Evolutionary conservation across 352 stramenopile genomes (phyloP).

Genomic region (Bremia lactucae): DNA sequence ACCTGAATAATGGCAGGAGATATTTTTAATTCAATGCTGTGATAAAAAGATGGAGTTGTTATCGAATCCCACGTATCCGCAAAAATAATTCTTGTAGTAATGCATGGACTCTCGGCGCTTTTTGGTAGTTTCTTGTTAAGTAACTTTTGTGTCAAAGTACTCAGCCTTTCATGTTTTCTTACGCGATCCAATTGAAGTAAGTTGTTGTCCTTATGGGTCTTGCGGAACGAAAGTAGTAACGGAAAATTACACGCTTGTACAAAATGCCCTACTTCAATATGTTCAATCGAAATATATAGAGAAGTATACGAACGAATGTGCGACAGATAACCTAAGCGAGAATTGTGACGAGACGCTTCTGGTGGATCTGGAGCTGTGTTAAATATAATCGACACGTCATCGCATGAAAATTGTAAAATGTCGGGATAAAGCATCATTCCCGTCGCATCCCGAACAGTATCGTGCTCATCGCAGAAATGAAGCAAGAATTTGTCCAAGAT

Average conservation of each 20-base stretch:
- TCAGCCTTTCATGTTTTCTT: constrained; percentile 30
- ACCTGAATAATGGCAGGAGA: constrained; percentile 62
- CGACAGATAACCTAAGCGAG: constrained; percentile 50
- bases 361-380: constrained; percentile 37
- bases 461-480: constrained; percentile 59
- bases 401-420: constrained; percentile 34
- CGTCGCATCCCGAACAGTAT: constrained; percentile 21
- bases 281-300: constrained; percentile 34
- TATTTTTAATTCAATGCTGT: constrained; percentile 51
- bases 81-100: constrained; percentile 45
- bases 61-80: constrained; percentile 36
- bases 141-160: constrained; percentile 19
- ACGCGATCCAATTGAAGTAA: constrained; percentile 25
- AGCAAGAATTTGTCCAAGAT: constrained; percentile 33
- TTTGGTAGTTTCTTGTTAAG: constrained; percentile 34
- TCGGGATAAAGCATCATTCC: constrained; percentile 46
- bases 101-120: constrained; percentile 10
- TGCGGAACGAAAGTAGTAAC: constrained; percentile 43
- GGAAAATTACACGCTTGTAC: constrained; percentile 65
- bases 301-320: constrained; percentile 56
- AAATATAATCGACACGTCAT: constrained; percentile 34
- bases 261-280: constrained; percentile 62
- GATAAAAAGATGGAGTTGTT: constrained; percentile 48
- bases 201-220: constrained; percentile 16
- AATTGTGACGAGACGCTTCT: constrained; percentile 31